These are phyloP conservation scores for Saccharomyces pastorianus DNA, from an alignment of 1,139 yeast genomes.

Conservation along the genomic window DNA sequence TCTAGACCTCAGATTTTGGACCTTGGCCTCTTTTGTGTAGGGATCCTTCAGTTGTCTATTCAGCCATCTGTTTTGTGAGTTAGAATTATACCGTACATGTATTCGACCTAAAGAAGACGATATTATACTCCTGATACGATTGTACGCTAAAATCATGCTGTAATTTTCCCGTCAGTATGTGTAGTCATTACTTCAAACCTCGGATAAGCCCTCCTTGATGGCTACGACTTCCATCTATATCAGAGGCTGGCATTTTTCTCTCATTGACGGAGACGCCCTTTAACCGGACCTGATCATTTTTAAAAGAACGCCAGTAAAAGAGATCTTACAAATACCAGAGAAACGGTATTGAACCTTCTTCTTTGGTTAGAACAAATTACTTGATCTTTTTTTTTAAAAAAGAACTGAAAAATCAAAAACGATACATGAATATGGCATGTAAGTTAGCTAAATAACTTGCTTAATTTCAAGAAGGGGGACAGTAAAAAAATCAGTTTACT, in stretches of 20 bases:
- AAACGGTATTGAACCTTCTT: not conserved
- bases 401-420: not conserved
- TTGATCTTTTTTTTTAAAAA: not conserved
- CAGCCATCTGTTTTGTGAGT: constrained; percentile 58
- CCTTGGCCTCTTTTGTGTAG: constrained; percentile 59
- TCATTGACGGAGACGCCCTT: not conserved
- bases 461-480: not conserved
- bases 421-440: not conserved
- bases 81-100: constrained; percentile 13
- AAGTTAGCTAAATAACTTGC: not conserved
- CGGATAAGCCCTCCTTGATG: not conserved
- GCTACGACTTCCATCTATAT: not conserved
- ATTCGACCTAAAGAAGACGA: not conserved
- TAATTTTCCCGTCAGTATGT: not conserved
- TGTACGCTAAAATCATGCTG: not conserved
- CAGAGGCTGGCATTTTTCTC: not conserved
- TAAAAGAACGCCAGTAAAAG: not conserved
- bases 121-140: not conserved
- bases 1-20: constrained; percentile 59
- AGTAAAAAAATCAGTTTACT: not conserved
- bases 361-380: not conserved
- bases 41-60: constrained; percentile 58
- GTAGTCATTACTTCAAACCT: not conserved
- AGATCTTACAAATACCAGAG: not conserved
- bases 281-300: not conserved